phyloP scores from a whole-genome alignment of 2,329 filamentous ascomycete species.

The Ceratocystis huliohia region DNA sequence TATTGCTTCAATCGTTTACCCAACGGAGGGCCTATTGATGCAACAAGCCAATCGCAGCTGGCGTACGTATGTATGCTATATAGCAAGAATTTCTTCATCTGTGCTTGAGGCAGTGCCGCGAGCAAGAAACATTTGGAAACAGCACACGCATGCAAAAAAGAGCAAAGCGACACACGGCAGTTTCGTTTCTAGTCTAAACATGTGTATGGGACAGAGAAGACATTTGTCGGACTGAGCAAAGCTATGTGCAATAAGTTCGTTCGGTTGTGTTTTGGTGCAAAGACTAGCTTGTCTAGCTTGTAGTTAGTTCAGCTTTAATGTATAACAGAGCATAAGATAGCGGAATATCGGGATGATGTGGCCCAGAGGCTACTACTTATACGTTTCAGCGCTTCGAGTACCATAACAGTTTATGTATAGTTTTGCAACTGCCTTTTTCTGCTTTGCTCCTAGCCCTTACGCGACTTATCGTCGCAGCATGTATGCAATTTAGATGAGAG shows the following conservation, averaged over 20 bases:
- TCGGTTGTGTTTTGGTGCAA: too few species aligned
- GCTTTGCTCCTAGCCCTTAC: background rate
- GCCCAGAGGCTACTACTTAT: too few species aligned
- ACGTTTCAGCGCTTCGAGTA: too few species aligned
- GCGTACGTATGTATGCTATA: background rate
- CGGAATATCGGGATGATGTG: too few species aligned
- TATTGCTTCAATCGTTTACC: background rate
- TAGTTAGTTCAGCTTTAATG: too few species aligned
- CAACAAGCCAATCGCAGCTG: background rate
- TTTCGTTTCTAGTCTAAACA: background rate
- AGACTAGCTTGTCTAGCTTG: too few species aligned
- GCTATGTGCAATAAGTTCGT: too few species aligned
- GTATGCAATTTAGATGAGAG: conserved; percentile 5
- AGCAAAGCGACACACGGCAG: background rate
- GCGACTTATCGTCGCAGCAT: background rate
- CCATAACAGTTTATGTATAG: too few species aligned
- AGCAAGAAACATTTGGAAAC: background rate
- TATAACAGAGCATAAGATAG: too few species aligned
- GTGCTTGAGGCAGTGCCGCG: background rate
- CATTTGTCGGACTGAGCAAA: too few species aligned
- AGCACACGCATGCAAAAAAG: background rate
- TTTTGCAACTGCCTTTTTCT: too few species aligned
- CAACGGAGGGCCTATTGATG: background rate
- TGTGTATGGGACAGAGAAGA: too few species aligned
- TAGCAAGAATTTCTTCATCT: background rate